Percentiles rank a stretch among this genome's conserved stretches.
phyloP scores from a whole-genome alignment of 1,139 yeast genomes.

The Taphrina deformans region DNA sequence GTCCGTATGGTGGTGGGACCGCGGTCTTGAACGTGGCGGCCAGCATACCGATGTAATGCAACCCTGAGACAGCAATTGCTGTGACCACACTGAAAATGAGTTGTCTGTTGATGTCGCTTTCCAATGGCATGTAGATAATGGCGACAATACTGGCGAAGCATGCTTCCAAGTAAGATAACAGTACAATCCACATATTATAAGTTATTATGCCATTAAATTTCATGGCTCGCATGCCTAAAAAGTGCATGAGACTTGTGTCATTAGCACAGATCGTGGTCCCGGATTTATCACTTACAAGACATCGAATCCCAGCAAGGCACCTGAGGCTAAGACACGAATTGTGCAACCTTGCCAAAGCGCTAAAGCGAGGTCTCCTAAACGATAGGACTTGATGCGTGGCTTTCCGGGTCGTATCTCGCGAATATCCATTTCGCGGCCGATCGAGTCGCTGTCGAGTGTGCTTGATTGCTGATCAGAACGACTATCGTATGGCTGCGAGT shows the following conservation, averaged over 20 bases:
- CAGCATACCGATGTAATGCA: constrained; percentile 27
- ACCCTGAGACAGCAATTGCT: constrained; percentile 13
- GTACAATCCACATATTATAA: not conserved
- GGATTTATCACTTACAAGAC: constrained; percentile 19
- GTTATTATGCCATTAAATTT: constrained; percentile 7
- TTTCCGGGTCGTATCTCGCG: not conserved
- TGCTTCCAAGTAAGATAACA: constrained; percentile 8
- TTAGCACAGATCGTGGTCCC: too few species aligned
- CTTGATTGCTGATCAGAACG: constrained; percentile 13
- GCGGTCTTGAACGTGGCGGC: constrained; percentile 28
- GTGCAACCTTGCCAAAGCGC: constrained; percentile 9
- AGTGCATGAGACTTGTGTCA: constrained; percentile 11
- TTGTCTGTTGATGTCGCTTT: constrained; percentile 8
- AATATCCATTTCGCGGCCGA: constrained; percentile 7
- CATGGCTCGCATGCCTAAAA: constrained; percentile 25
- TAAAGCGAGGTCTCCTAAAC: not conserved
- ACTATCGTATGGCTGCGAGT: constrained; percentile 3
- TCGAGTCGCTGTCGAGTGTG: constrained; percentile 9
- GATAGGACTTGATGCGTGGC: not conserved
- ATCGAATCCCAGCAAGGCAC: constrained; percentile 4
- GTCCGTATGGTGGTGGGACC: not conserved
- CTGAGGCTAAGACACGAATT: constrained; percentile 1
- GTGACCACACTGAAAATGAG: constrained; percentile 19
- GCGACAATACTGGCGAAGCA: constrained; percentile 21
- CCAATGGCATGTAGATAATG: constrained; percentile 16